Base-by-base conservation (phyloP, 2,329 filamentous ascomycete genomes). In the Aspergillus sp. region DNA sequence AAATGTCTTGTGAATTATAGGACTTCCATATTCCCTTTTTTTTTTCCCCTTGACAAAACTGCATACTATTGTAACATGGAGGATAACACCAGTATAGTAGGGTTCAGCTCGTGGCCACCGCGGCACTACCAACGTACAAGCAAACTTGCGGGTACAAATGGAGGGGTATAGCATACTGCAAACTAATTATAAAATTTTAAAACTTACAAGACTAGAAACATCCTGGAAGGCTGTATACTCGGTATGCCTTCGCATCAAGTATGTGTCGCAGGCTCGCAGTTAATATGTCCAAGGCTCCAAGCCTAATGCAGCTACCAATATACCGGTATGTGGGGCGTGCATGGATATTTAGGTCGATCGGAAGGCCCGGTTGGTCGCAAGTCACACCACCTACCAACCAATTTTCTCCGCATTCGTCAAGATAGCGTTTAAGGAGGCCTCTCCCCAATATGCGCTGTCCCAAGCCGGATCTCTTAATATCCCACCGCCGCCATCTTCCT, bases 321-420 rank as follows among this genome's bases (percentile, higher is more conserved):
- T 31, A 25, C 23, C 12, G 7, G 17, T 17, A 23, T 7, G 27
- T 52, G 40, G 40, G 47, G 48, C 12, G 15, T 39, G 41, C 49
- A 52, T 52, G 35, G 21, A 43, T 8, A 11, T 46, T 40, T 43
- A 15, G 40, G 27, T 37, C 4, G 23, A 48, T 49, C 50, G 50
- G 45, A 57, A 43, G 17, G 17, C 45, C 50, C 31, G 50, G 56
- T 58, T 52, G 55, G 48, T 57, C 50, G 50, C 50, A 31, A 31
- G 27, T 8, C 9, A 8, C 27, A 31, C 9, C 27, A 31, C 27
- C 27, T 8, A 48, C 55, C 48, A 49, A 53, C 35, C 43, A 45
- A 47, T 15, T 50, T 51, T 44, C 56, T 58, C 56, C 56, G 56
- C 56, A 58, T 58, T 45, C 56, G 41, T 58, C 51, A n/a, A 51